Evolutionary conservation across 352 stramenopile species (phyloP).

Genomic region (Phytophthora sp.): DNA sequence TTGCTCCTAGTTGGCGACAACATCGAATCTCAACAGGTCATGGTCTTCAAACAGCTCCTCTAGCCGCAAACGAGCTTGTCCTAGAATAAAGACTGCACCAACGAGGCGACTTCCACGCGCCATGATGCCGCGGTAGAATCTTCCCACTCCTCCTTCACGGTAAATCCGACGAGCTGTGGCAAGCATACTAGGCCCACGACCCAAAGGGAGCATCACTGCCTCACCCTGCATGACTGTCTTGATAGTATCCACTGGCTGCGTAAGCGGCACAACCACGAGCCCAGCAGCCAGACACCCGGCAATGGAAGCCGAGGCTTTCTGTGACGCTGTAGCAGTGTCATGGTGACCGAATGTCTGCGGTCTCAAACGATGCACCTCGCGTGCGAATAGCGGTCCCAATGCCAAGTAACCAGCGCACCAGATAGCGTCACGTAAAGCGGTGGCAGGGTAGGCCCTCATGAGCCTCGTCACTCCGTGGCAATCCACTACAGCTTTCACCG

Average conservation of each 20-base stretch:
- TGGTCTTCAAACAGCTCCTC: constrained; percentile 76
- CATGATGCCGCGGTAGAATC: constrained; percentile 76
- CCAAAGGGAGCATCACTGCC: constrained; percentile 48
- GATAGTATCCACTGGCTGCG: constrained; percentile 80
- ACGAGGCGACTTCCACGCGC: constrained; percentile 71
- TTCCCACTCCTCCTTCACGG: constrained; percentile 47
- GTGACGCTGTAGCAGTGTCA: constrained; percentile 56
- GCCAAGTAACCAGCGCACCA: constrained; percentile 84
- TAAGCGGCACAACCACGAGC: constrained; percentile 72
- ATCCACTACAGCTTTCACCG: constrained; percentile 55
- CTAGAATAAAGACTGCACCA: constrained; percentile 85
- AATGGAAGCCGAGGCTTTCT: constrained; percentile 65
- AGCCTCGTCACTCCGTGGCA: constrained; percentile 55
- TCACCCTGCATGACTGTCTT: constrained; percentile 90
- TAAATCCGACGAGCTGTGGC: constrained; percentile 53
- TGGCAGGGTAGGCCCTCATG: constrained; percentile 62
- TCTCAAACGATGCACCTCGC: constrained; percentile 57
- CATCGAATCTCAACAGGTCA: constrained; percentile 41
- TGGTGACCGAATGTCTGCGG: constrained; percentile 60
- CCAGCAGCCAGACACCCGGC: constrained; percentile 69
- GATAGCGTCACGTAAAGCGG: constrained; percentile 64
- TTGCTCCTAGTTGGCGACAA: constrained; percentile 15
- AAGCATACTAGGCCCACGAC: constrained; percentile 41
- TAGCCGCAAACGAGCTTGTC: constrained; percentile 65
- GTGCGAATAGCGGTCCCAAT: constrained; percentile 68